Base-by-base conservation (phyloP, 2,329 filamentous ascomycete genomes). In the Dactylellina cionopaga region DNA sequence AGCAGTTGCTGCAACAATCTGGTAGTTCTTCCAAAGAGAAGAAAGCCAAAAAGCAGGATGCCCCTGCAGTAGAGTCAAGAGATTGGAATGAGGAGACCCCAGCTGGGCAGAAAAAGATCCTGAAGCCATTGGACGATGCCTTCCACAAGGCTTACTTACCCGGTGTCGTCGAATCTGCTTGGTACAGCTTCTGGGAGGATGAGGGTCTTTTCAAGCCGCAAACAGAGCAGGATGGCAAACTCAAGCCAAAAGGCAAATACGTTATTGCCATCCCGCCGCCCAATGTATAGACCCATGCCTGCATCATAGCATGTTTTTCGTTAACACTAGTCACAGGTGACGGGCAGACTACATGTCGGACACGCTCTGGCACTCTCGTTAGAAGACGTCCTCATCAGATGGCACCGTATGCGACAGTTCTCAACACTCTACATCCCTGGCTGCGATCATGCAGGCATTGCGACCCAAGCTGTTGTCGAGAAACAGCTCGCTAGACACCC, bases 361-460 rank as follows among this genome's bases (percentile, higher is more conserved):
- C 76, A 77, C 70, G 76, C 76, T 7, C 71, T 76, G 25, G 76
- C 75, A 47, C 49, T 77, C 13, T 74, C 76, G 7, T 65, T 77
- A 10, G 68, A 77, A 63, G 76, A 77, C 49, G 49, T 75, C 11
- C 74, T 77, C 10, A 75, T 74, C 13, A 66, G 76, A 41, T 77
- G 71, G 39, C 75, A 77, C 59, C 74, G 76, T 25, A 77, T 77
- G 76, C 75, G 55, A 5, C 70, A 63, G 7, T 68, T 74, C 43
- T 25, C 63, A 35, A 76, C 76, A n/a, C 49, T 75, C 13, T 77
- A 74, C 74, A 60, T 70, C 22, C 76, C 76, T 6, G 76, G 76
- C 5, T 75, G 65, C 24, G 76, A 77, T 33, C 76, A 77, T 31
- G 76, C 75, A 15, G 76, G 76, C 13, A 74, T 77, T 35, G 75